phyloP scores from a whole-genome alignment of 148 eudicot species.

The Mesembryanthemum crystallinum region DNA sequence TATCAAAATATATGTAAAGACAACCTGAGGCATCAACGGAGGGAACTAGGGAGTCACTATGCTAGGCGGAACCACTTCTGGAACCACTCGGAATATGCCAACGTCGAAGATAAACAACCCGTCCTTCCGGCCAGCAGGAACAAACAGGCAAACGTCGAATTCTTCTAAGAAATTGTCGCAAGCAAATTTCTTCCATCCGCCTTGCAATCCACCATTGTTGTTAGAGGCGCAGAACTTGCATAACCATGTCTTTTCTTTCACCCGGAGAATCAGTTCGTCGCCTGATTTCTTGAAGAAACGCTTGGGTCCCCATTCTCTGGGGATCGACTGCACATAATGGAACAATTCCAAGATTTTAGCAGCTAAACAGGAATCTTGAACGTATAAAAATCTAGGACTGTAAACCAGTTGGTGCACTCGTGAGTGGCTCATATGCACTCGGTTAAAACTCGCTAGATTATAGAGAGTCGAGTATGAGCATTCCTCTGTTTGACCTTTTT shows the following conservation, averaged over 20 bases:
- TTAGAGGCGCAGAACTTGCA: slow-evolving; percentile 3
- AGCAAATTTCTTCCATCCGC: slow-evolving; percentile 43
- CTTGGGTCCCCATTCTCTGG: slow-evolving; percentile 30
- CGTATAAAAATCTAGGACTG: neutral
- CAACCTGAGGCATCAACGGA: neutral
- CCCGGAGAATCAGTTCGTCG: slow-evolving; percentile 31
- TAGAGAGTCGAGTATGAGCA: neutral
- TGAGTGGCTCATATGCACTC: too few species aligned
- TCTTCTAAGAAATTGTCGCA: slow-evolving; percentile 41
- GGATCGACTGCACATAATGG: slow-evolving; percentile 35
- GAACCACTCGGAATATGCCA: slow-evolving; percentile 43
- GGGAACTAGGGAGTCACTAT: neutral
- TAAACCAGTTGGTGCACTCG: too few species aligned
- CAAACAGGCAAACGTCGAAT: slow-evolving; percentile 47
- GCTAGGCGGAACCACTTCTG: slow-evolving; percentile 21
- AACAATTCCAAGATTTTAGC: neutral
- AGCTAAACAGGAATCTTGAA: neutral
- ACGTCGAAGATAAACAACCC: slow-evolving; percentile 30
- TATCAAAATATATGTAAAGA: neutral
- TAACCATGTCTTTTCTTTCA: slow-evolving; percentile 31
- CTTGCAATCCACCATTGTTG: slow-evolving; percentile 15
- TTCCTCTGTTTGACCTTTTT: too few species aligned
- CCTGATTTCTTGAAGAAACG: slow-evolving; percentile 11
- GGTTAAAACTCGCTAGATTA: neutral
- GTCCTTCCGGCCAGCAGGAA: slow-evolving; percentile 18